phyloP scores from a whole-genome alignment of 176 grass and related monocot species.

The Aegilops sharonensis region DNA sequence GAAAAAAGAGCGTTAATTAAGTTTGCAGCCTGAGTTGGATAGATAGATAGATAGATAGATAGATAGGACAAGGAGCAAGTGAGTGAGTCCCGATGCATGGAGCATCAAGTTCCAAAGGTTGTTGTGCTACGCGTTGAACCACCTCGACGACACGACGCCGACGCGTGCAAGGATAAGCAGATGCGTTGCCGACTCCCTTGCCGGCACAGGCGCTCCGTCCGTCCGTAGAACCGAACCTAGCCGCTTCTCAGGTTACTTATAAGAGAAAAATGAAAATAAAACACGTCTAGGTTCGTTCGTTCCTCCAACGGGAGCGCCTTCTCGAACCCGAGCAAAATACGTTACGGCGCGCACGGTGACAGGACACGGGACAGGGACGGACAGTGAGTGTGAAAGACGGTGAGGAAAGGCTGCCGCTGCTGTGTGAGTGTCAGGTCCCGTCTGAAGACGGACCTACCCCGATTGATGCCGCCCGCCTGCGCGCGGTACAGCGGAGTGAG shows the following conservation, averaged over 20 bases:
- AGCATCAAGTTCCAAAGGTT: background rate
- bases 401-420: background rate
- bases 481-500: background rate
- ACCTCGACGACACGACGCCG: too few relatives aligned
- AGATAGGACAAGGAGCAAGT: too few relatives aligned
- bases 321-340: background rate
- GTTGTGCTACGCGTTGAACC: too few relatives aligned
- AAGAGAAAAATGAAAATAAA: too few relatives aligned
- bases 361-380: background rate
- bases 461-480: background rate
- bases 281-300: background rate
- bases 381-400: background rate
- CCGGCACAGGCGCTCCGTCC: too few relatives aligned
- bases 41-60: too few relatives aligned
- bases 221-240: background rate
- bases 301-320: background rate
- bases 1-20: too few relatives aligned
- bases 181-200: too few relatives aligned
- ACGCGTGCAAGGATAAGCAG: too few relatives aligned
- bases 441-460: background rate
- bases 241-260: background rate
- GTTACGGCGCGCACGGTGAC: background rate
- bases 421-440: background rate
- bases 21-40: too few relatives aligned
- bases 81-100: background rate